Evolutionary conservation across 2,329 filamentous ascomycete genomes (phyloP).

Genomic region (Shiraia bambusicola): DNA sequence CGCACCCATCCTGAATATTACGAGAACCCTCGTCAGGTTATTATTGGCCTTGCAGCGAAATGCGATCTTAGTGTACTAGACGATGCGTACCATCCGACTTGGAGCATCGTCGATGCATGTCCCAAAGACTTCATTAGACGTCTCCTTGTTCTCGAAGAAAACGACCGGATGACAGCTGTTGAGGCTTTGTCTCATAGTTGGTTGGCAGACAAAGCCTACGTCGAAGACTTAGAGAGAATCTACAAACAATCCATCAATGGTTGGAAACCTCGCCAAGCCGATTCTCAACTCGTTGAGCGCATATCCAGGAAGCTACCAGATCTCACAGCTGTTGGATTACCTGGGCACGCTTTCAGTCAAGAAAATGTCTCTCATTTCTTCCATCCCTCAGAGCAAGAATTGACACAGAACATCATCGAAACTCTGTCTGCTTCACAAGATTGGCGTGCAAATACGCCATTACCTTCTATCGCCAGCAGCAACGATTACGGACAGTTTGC

Average conservation of each 20-base stretch:
- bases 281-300: conserved; percentile 32
- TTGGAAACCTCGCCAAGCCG: conserved; percentile 51
- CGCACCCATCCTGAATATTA: conserved; percentile 33
- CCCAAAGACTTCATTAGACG: conserved; percentile 57
- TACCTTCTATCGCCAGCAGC: conserved; percentile 15
- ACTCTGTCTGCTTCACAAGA: conserved; percentile 7
- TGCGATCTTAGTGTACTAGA: conserved; percentile 52
- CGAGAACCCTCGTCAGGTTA: conserved; percentile 25
- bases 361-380: conserved; percentile 3
- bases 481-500: conserved; percentile 9
- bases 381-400: not conserved
- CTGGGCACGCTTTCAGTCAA: not conserved
- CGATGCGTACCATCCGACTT: conserved; percentile 37
- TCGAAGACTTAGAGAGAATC: conserved; percentile 50
- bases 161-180: conserved; percentile 53
- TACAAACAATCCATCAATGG: conserved; percentile 52
- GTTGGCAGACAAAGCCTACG: conserved; percentile 57
- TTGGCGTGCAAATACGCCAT: conserved; percentile 13
- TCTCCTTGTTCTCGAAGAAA: conserved; percentile 54
- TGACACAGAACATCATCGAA: conserved; percentile 2
- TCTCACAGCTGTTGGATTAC: not conserved
- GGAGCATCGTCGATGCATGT: conserved; percentile 46
- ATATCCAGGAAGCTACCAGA: conserved; percentile 8
- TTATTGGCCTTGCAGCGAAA: conserved; percentile 38
- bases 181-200: conserved; percentile 57